Evolutionary conservation across 495 filamentous ascomycete genomes (phyloP).

Genomic region (Aspergillus carlsbadensis): DNA sequence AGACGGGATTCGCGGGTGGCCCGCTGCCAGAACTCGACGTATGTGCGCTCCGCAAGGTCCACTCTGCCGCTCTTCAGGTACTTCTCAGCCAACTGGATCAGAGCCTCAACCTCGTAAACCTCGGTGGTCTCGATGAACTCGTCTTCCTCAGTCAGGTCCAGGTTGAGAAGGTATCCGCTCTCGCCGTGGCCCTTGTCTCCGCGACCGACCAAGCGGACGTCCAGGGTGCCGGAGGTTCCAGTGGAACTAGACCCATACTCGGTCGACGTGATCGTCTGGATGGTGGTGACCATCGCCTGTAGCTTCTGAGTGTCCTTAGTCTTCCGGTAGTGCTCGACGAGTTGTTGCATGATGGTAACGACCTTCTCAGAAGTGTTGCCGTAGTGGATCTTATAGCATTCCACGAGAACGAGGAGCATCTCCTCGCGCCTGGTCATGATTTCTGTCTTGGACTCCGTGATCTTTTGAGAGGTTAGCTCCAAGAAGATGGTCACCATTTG

Average conservation of each 20-base stretch:
- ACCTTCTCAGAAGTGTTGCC: conserved; percentile 36
- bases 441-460: conserved; percentile 34
- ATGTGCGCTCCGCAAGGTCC: conserved; percentile 31
- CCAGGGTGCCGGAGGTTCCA: conserved; percentile 2
- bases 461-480: conserved; percentile 26
- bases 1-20: conserved; percentile 29
- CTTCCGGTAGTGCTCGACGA: conserved; percentile 34
- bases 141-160: conserved; percentile 22
- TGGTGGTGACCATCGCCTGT: conserved; percentile 8
- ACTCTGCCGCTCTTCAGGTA: conserved; percentile 27
- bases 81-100: conserved; percentile 19
- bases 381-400: conserved; percentile 38
- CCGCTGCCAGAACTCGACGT: conserved; percentile 41
- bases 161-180: conserved; percentile 14
- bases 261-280: conserved; percentile 13
- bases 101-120: conserved; percentile 13
- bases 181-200: conserved; percentile 10
- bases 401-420: conserved; percentile 29
- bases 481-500: conserved; percentile 35
- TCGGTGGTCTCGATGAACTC: conserved; percentile 14
- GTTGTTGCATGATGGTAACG: conserved; percentile 26
- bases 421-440: conserved; percentile 39
- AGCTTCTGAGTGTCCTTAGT: conserved; percentile 24
- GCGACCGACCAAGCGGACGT: conserved; percentile 12
- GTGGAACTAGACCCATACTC: conserved; percentile 7